phyloP scores from a whole-genome alignment of 352 stramenopile species.

The Pythium utonaiense region DNA sequence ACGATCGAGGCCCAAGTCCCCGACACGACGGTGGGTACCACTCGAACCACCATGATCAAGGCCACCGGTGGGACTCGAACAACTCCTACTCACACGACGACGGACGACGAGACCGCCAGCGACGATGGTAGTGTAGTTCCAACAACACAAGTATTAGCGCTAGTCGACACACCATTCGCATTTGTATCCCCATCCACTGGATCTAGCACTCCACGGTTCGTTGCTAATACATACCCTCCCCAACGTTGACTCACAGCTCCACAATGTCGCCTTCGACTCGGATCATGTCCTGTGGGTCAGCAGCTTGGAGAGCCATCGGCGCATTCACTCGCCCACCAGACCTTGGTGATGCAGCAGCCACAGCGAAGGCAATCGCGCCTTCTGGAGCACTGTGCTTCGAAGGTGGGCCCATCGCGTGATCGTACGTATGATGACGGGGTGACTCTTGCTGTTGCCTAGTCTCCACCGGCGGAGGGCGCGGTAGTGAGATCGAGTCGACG shows the following conservation, averaged over 20 bases:
- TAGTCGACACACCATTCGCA: neutral
- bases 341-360: neutral
- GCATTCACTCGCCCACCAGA: neutral
- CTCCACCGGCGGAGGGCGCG: conserved; percentile 8
- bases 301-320: conserved; percentile 8
- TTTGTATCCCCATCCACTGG: too few species aligned
- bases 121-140: conserved; percentile 11
- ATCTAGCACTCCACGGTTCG: too few species aligned
- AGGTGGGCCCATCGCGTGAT: conserved; percentile 9
- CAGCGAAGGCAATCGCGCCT: conserved; percentile 3
- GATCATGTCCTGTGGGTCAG: conserved; percentile 27
- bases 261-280: conserved; percentile 32
- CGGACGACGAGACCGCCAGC: conserved; percentile 4
- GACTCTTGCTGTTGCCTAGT: conserved; percentile 9
- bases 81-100: neutral
- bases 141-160: neutral
- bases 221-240: neutral
- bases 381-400: neutral
- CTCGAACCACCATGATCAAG: conserved; percentile 2
- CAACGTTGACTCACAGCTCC: conserved; percentile 17
- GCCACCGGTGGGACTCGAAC: conserved; percentile 9
- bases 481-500: neutral
- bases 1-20: conserved; percentile 9
- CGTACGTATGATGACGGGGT: conserved; percentile 6
- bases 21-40: conserved; percentile 5